Percentiles rank a stretch among this genome's conserved stretches.
Conservation (phyloP, 2,329 filamentous ascomycete genomes). For the Arthrocladium fulminans region DNA sequence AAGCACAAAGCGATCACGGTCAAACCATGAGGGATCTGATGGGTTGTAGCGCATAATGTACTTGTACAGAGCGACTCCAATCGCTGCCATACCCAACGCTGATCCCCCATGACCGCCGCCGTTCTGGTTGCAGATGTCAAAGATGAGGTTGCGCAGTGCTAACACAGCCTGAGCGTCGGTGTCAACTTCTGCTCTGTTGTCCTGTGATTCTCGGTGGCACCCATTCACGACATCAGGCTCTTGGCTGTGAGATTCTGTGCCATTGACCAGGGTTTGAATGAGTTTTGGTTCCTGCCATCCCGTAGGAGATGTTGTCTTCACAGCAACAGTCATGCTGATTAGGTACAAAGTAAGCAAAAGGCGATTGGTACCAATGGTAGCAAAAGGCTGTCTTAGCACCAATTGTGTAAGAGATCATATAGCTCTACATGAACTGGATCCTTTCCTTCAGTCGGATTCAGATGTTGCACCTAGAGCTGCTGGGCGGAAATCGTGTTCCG, state of each 20-base stretch:
- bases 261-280: too few relatives aligned
- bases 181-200: not conserved
- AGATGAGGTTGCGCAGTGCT: constrained; percentile 6
- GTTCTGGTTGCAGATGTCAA: constrained; percentile 11
- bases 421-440: too few relatives aligned
- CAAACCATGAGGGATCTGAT: constrained; percentile 48
- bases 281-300: too few relatives aligned
- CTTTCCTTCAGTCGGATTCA: too few relatives aligned
- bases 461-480: too few relatives aligned
- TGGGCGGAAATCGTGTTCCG: too few relatives aligned
- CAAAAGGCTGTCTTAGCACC: too few relatives aligned
- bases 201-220: not conserved
- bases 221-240: not conserved
- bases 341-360: too few relatives aligned
- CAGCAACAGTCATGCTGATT: too few relatives aligned
- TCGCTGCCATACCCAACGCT: constrained; percentile 47
- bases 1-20: constrained; percentile 54
- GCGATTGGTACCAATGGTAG: too few relatives aligned
- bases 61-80: constrained; percentile 54
- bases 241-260: not conserved
- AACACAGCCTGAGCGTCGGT: not conserved
- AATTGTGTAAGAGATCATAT: too few relatives aligned
- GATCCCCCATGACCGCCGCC: constrained; percentile 10
- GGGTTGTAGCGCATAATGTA: constrained; percentile 55
- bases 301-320: too few relatives aligned